Evolutionary conservation across 179 eudicot genomes (phyloP).

Genomic region (Dionaea muscipula): DNA sequence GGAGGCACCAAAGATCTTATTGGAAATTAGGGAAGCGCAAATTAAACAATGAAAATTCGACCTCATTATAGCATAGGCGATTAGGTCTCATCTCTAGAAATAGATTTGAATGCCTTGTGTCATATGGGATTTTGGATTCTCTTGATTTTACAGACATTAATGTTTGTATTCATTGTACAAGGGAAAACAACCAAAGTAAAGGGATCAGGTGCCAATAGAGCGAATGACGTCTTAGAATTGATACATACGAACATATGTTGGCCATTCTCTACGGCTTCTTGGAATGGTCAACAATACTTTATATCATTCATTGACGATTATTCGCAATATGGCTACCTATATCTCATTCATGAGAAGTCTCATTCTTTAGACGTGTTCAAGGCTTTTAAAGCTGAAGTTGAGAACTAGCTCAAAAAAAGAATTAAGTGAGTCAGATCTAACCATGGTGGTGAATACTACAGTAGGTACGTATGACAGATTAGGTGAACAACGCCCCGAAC

Average conservation of each 20-base stretch:
- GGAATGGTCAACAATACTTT: slow-evolving; percentile 1
- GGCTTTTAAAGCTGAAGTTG: neutral
- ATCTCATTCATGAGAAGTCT: neutral
- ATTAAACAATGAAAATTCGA: neutral
- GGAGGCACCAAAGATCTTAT: neutral
- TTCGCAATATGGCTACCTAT: neutral
- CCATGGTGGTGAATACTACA: no score
- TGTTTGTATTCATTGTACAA: slow-evolving; percentile 1
- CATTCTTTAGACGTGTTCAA: neutral
- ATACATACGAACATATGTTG: neutral
- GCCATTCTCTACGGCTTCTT: neutral
- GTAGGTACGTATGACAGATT: neutral
- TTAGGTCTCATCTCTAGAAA: neutral
- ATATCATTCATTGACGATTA: neutral
- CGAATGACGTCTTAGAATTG: neutral
- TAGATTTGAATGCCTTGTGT: neutral
- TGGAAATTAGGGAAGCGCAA: neutral
- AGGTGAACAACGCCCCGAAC: neutral
- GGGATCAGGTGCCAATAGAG: neutral
- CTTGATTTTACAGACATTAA: neutral
- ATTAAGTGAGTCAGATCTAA: neutral
- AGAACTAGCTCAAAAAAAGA: neutral
- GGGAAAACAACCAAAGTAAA: slow-evolving; percentile 4
- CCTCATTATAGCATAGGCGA: neutral
- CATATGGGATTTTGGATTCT: neutral